phyloP scores from a whole-genome alignment of 768 basidiomycete genomes.

The Tulasnella sp. region DNA sequence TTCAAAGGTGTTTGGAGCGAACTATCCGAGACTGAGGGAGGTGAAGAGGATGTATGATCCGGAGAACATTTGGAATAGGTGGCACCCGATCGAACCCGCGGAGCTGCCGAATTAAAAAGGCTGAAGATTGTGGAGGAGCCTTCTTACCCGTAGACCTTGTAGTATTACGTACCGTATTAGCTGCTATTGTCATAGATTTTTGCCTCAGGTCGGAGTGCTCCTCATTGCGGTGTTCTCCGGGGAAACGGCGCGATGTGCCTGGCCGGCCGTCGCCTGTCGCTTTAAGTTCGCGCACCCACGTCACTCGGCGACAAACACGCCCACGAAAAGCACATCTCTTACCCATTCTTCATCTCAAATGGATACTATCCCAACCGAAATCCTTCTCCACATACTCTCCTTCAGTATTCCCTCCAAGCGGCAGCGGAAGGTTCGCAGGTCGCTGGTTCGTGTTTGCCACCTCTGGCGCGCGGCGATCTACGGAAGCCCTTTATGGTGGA shows the following conservation, averaged over 20 bases:
- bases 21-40: constrained; percentile 13
- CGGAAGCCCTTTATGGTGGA: background rate
- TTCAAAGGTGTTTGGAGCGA: constrained; percentile 14
- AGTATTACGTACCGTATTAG: background rate
- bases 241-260: too few relatives aligned
- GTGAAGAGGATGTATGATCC: constrained; percentile 30
- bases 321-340: too few relatives aligned
- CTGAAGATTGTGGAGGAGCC: background rate
- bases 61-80: constrained; percentile 29
- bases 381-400: too few relatives aligned
- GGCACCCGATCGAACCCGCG: constrained; percentile 30
- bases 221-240: too few relatives aligned
- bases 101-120: background rate
- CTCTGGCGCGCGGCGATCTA: background rate
- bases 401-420: too few relatives aligned
- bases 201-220: too few relatives aligned
- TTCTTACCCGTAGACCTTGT: background rate
- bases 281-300: too few relatives aligned
- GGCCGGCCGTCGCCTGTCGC: too few relatives aligned
- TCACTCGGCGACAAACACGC: too few relatives aligned
- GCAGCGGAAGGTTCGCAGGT: background rate
- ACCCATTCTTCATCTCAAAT: too few relatives aligned
- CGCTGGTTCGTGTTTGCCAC: background rate
- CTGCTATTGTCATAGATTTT: background rate
- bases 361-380: too few relatives aligned